Evolutionary conservation across 495 filamentous ascomycete genomes (phyloP).

Genomic region (Penicillium cosmopolitanum): DNA sequence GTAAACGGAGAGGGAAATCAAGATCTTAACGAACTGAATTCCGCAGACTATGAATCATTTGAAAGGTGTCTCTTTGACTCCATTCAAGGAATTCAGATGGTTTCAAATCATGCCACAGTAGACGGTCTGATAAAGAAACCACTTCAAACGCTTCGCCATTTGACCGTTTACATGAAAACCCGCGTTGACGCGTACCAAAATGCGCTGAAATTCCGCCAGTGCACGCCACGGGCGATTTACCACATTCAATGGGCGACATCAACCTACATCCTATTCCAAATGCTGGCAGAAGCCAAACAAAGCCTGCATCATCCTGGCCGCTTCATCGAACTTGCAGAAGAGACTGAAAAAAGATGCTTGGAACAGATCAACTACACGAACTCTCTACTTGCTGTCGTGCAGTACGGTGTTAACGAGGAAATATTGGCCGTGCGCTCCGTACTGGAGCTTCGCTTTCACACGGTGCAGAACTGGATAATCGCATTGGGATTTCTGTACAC

Average conservation of each 20-base stretch:
- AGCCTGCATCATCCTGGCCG: background rate
- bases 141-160: background rate
- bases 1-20: background rate
- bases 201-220: background rate
- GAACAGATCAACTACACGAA: slow-evolving; percentile 8
- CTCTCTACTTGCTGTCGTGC: background rate
- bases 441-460: slow-evolving; percentile 4
- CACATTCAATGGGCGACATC: slow-evolving; percentile 8
- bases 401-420: background rate
- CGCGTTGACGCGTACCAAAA: slow-evolving; percentile 8
- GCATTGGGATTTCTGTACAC: slow-evolving; percentile 2
- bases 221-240: slow-evolving; percentile 3
- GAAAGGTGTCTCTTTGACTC: background rate
- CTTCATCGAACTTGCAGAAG: background rate
- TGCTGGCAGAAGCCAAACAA: background rate
- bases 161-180: background rate
- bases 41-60: background rate
- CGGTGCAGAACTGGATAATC: background rate
- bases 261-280: slow-evolving; percentile 6
- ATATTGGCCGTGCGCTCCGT: background rate
- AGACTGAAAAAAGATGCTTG: slow-evolving; percentile 6
- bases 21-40: background rate
- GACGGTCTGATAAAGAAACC: background rate
- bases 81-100: slow-evolving; percentile 1
- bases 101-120: slow-evolving; percentile 1